Conservation (phyloP, 805 yeast genomes). For the Cyberlindnera lachancei region DNA sequence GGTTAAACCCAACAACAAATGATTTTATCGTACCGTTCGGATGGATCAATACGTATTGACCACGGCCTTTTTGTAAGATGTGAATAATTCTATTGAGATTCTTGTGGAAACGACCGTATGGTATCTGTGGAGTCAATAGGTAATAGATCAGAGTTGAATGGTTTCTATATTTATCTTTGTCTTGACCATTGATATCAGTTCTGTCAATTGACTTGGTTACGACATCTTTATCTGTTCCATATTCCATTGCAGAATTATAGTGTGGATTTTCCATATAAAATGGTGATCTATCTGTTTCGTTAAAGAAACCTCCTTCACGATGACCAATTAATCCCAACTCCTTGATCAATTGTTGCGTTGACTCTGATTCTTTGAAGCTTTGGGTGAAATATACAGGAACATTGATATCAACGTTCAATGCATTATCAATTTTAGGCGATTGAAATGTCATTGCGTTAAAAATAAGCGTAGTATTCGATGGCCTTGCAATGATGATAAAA, state of each 20-base stretch:
- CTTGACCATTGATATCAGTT: background rate
- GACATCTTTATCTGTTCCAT: too few relatives aligned
- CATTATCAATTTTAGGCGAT: conserved; percentile 12
- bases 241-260: background rate
- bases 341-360: conserved; percentile 27
- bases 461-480: too few relatives aligned
- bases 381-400: conserved; percentile 9
- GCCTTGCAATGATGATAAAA: too few relatives aligned
- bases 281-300: conserved; percentile 48
- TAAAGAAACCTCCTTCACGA: conserved; percentile 51
- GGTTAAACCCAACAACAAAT: conserved; percentile 46
- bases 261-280: conserved; percentile 32
- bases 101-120: conserved; percentile 43
- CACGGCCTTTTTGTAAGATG: conserved; percentile 47
- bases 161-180: conserved; percentile 24
- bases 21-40: conserved; percentile 43
- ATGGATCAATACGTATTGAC: conserved; percentile 45
- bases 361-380: conserved; percentile 9
- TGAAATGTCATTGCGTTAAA: background rate
- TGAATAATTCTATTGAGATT: conserved; percentile 49
- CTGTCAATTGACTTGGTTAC: background rate
- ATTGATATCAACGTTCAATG: conserved; percentile 1
- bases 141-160: conserved; percentile 47
- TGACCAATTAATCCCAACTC: conserved; percentile 34
- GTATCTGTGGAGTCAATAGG: conserved; percentile 41